Percentiles rank a stretch among this genome's conserved stretches.
These are phyloP conservation scores for Xanthoconium purpureum DNA, from an alignment of 768 basidiomycete genomes.

Conservation along the genomic window DNA sequence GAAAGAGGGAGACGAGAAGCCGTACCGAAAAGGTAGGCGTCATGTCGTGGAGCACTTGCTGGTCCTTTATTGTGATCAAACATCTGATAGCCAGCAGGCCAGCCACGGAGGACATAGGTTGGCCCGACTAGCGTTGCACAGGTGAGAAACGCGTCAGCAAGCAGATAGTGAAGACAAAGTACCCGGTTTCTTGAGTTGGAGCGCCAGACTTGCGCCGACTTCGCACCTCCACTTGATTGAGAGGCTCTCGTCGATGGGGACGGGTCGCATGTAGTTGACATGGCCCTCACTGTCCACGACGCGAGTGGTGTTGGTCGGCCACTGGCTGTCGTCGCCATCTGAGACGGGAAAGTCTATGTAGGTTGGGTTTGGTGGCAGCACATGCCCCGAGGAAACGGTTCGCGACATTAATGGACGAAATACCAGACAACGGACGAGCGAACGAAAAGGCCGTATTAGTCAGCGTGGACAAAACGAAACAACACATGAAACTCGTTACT, in stretches of 20 bases:
- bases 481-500: too few species aligned
- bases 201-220: slow-evolving; percentile 42
- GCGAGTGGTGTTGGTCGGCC: slow-evolving; percentile 57
- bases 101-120: slow-evolving; percentile 58
- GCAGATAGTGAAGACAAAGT: not conserved
- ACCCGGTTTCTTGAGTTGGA: slow-evolving; percentile 50
- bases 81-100: slow-evolving; percentile 67
- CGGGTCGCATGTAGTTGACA: slow-evolving; percentile 67
- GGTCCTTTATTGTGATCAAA: slow-evolving; percentile 75
- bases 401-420: slow-evolving; percentile 26
- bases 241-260: slow-evolving; percentile 49
- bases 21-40: slow-evolving; percentile 75
- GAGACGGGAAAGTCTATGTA: slow-evolving; percentile 59
- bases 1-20: not conserved
- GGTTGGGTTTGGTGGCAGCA: slow-evolving; percentile 49
- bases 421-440: not conserved
- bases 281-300: slow-evolving; percentile 56
- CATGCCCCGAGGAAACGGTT: slow-evolving; percentile 9
- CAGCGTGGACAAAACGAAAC: slow-evolving; percentile 1
- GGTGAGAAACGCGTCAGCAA: slow-evolving; percentile 1
- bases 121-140: slow-evolving; percentile 31
- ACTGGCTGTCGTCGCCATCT: slow-evolving; percentile 53
- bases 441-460: slow-evolving; percentile 13
- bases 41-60: slow-evolving; percentile 53
- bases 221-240: slow-evolving; percentile 56